Evolutionary conservation across 2,329 filamentous ascomycete genomes (phyloP), one percentile per base, ranked within the genome.

Genomic region (Clonostachys byssicola): DNA sequence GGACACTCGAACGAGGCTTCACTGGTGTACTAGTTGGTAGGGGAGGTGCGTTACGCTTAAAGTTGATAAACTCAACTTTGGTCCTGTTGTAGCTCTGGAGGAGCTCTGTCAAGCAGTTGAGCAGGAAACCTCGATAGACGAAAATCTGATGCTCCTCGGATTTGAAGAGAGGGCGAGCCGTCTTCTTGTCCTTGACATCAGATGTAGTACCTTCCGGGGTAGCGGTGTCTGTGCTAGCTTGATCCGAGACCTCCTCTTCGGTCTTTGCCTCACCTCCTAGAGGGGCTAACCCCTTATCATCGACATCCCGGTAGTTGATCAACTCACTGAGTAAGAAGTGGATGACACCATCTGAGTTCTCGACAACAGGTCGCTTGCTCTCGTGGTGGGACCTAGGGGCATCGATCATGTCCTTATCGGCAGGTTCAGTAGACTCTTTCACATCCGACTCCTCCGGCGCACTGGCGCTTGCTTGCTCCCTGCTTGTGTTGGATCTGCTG

Each of bases 21-120:
- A 95, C 92, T 6, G 94, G 94, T 2, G 94, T 97, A 46, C 83
- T 85, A 12, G 86, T 86, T 56, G 89, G 86, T 41, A 90, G 79
- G 42, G 92, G 89, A 46, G 91, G 88, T 7, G 89, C 86, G 60
- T 92, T 96, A 51, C 92, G 86, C 55, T 95, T 97, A 71, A 96
- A 99, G 65, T 96, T 97, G 73, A 99, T 96, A 63, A 99, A 97
- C 63, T 99, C 95, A 40, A 99, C 83, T 75, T 99, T 99, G 9
- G 91, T 89, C 46, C 91, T 85, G 56, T 91, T 96, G 70, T 97
- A 99, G 59, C 88, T 95, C 48, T 88, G 85, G 13, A 99, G 75
- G 13, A 99, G 80, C 66, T 99, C 94, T 1, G 90, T 86, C 38
- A 99, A 73, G 59, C 92, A 96, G 61, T 94, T 91, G 34, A 99